Percentiles rank a stretch among this genome's conserved stretches.
phyloP scores from a whole-genome alignment of 2,329 filamentous ascomycete genomes.

The Talaromyces piceae region DNA sequence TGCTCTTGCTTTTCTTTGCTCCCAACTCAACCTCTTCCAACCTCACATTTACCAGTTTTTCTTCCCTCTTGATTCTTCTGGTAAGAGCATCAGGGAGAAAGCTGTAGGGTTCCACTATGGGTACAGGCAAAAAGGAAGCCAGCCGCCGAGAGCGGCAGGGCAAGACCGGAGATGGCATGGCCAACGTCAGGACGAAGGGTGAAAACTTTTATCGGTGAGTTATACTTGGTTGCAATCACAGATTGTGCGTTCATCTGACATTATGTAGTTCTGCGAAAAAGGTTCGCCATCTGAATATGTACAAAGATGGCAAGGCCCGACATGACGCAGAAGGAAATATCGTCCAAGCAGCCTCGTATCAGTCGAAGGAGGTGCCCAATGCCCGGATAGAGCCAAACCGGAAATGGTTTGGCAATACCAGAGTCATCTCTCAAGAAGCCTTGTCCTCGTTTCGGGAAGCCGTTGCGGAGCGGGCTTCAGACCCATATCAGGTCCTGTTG shows the following conservation, averaged over 20 bases:
- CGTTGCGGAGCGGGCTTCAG: conserved; percentile 79
- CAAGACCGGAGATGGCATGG: conserved; percentile 77
- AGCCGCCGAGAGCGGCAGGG: conserved; percentile 76
- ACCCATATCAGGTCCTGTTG: conserved; percentile 90
- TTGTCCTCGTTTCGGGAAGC: conserved; percentile 81
- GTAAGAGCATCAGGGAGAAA: conserved; percentile 14
- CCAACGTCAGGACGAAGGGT: conserved; percentile 86
- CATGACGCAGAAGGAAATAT: conserved; percentile 79
- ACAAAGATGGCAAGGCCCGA: conserved; percentile 76
- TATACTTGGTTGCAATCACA: background rate
- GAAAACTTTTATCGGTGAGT: conserved; percentile 92
- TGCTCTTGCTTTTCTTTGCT: conserved; percentile 16
- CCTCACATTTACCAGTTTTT: conserved; percentile 16
- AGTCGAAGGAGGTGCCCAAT: conserved; percentile 71
- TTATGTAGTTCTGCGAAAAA: conserved; percentile 62
- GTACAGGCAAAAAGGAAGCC: conserved; percentile 85
- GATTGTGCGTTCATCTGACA: background rate
- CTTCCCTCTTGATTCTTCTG: conserved; percentile 22
- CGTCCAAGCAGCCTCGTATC: conserved; percentile 73
- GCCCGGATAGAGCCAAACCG: conserved; percentile 92
- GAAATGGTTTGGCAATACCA: conserved; percentile 96
- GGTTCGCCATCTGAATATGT: conserved; percentile 80
- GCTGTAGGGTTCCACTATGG: conserved; percentile 52
- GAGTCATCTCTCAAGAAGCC: conserved; percentile 83
- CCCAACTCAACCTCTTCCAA: conserved; percentile 17